Evolutionary conservation across 192 early-diverging fungal species (phyloP).

Genomic region (Coemansia sp.): DNA sequence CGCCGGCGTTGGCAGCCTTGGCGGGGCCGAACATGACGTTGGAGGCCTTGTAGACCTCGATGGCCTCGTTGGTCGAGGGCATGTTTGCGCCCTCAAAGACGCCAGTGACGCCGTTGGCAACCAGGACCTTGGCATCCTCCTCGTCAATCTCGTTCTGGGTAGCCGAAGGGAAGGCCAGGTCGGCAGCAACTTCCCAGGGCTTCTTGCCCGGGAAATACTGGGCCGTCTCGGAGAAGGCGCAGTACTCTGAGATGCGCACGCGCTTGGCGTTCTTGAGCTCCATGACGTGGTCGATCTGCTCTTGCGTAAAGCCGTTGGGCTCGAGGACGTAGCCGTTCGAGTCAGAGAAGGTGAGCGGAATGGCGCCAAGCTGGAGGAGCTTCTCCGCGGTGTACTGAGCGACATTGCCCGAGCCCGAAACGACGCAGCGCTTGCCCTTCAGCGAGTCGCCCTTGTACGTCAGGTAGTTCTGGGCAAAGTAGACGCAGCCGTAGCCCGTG

Average conservation of each 20-base stretch:
- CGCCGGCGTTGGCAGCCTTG: conserved; percentile 57
- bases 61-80: conserved; percentile 55
- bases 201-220: conserved; percentile 54
- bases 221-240: conserved; percentile 45
- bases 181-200: conserved; percentile 53
- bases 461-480: conserved; percentile 54
- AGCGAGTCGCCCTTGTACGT: conserved; percentile 47
- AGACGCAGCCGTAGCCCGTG: conserved; percentile 56
- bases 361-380: conserved; percentile 52
- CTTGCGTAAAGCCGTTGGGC: conserved; percentile 51
- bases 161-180: conserved; percentile 55
- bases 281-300: conserved; percentile 51
- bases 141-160: conserved; percentile 57
- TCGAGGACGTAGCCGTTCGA: conserved; percentile 53
- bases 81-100: conserved; percentile 58
- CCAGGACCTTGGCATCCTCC: conserved; percentile 51
- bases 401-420: conserved; percentile 56
- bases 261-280: conserved; percentile 55
- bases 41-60: conserved; percentile 51
- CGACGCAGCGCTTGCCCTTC: conserved; percentile 51
- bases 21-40: conserved; percentile 51
- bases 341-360: conserved; percentile 54
- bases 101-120: conserved; percentile 50
- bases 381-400: conserved; percentile 56
- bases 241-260: conserved; percentile 52